phyloP scores from a whole-genome alignment of 371 early-diverging fungal species.

The Rhizopus sp. region DNA sequence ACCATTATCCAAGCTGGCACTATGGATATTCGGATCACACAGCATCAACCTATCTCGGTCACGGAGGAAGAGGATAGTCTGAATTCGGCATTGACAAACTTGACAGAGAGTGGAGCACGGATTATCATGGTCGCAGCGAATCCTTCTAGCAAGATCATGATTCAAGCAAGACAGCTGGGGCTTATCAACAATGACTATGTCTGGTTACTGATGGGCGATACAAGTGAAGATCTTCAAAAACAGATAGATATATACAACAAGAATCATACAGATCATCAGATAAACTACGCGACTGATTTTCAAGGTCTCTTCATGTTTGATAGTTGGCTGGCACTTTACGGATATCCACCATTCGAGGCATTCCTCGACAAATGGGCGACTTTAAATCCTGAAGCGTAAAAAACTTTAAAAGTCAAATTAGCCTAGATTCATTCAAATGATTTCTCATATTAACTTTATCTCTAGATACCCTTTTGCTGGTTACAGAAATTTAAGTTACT shows the following conservation, averaged over 20 bases:
- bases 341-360: conserved; percentile 55
- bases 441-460: not conserved
- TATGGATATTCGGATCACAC: conserved; percentile 36
- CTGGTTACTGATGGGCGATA: conserved; percentile 56
- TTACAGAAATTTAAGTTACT: conserved; percentile 53
- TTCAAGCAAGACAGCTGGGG: conserved; percentile 39
- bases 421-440: too few relatives aligned
- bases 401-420: not conserved
- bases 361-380: conserved; percentile 56
- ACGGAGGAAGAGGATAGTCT: conserved; percentile 22
- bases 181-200: conserved; percentile 45
- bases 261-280: conserved; percentile 16
- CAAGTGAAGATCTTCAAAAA: conserved; percentile 29
- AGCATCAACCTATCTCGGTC: conserved; percentile 37
- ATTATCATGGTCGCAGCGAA: conserved; percentile 46
- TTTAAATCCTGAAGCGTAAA: conserved; percentile 48
- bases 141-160: conserved; percentile 29
- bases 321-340: conserved; percentile 52
- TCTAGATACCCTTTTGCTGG: conserved; percentile 63
- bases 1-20: conserved; percentile 38
- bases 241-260: conserved; percentile 28
- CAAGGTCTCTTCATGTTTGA: conserved; percentile 61
- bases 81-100: conserved; percentile 23
- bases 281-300: conserved; percentile 35
- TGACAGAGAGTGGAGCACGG: conserved; percentile 43